Evolutionary conservation across 2,329 filamentous ascomycete genomes (phyloP), one percentile per base, ranked within the genome.

Genomic region (Ilyonectria destructans): DNA sequence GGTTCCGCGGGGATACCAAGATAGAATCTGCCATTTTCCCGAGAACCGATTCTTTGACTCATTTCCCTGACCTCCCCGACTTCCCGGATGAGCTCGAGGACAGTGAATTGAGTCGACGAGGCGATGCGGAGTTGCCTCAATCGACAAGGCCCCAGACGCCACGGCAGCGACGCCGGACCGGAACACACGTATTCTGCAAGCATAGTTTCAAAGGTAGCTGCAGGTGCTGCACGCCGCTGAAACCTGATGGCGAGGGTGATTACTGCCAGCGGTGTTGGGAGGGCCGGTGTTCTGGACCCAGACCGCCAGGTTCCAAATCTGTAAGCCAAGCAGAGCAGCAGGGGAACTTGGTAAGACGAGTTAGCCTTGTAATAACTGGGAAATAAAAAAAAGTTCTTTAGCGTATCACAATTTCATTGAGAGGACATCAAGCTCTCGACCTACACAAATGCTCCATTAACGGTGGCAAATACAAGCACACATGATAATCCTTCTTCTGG

Each of bases 261-360:
- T 75, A 75, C n/a, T 76, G 74, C 21, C 66, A 71, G 46, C 62
- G 43, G 15, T 75, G 74, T 45, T 75, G 73, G 74, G 64, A 65
- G n/a, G 74, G 72, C n/a, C 61, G 48, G 9, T 75, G 74, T 9
- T 29, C 29, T 9, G 74, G 72, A 9, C 66, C 64, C 4, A 56
- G 51, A 33, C 72, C 72, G 17, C 62, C 64, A 33, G 66, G 65
- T 3, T 73, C 73, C 19, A 17, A 35, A 17, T 8, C 46, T 2
- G 21, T 9, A 43, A 43, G n/a, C 26, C 26, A 69, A 71, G 55
- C 40, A 58, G 29, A 37, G 31, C 26, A 40, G 13, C 23, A n/a
- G 35, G 40, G 40, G 26, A 33, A 23, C 15, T 29, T 40, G 35
- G 8, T 37, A 19, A 5, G 12, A 35, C 17, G 23, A n/a, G n/a